Base-by-base conservation (phyloP, 2,329 filamentous ascomycete genomes). In the Arthroderma uncinatum region DNA sequence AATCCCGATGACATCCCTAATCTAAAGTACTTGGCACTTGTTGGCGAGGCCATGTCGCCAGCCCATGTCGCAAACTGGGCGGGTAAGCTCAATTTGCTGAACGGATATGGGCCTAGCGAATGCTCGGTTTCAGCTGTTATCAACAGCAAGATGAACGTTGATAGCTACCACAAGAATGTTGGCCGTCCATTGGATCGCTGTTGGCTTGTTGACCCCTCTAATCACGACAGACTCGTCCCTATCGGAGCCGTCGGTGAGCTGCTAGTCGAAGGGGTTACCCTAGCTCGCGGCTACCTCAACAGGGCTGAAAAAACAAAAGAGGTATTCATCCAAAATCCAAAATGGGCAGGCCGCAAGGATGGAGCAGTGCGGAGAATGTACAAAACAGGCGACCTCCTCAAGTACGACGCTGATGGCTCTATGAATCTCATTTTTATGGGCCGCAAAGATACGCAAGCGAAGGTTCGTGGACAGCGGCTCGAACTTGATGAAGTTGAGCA, bases 181-280 rank as follows among this genome's bases (percentile, higher is more conserved):
- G 69, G 70, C 1, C 64, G 61, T 21, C 65, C 62, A n/a, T 59
- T 70, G 0, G 68, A 67, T 1, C 66, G 63, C 1, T 64, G 65
- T 4, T 76, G 73, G 73, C 57, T 76, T 28, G 70, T 73, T 1
- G 62, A 70, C 16, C 66, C 68, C 1, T 61, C 64, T 16, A 68
- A 72, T 37, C 69, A 68, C 25, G 54, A 70, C 47, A 55, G 62
- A 16, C 65, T 75, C 14, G 62, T 64, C 2, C 71, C 73, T 1
- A 57, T 73, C 8, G 73, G 73, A 4, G 69, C 68, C 1, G 63
- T 73, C 8, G 74, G 73, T 7, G 74, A 76, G 57, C 63, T 76
- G 0, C 40, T 74, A 2, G 62, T 76, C 1, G 71, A 75, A 59
- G 73, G 74, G 0, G 64, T 66, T 1, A 63, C 63, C 2, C 56